Evolutionary conservation across 768 basidiomycete genomes (phyloP).

Genomic region (Gautieria morchelliformis): DNA sequence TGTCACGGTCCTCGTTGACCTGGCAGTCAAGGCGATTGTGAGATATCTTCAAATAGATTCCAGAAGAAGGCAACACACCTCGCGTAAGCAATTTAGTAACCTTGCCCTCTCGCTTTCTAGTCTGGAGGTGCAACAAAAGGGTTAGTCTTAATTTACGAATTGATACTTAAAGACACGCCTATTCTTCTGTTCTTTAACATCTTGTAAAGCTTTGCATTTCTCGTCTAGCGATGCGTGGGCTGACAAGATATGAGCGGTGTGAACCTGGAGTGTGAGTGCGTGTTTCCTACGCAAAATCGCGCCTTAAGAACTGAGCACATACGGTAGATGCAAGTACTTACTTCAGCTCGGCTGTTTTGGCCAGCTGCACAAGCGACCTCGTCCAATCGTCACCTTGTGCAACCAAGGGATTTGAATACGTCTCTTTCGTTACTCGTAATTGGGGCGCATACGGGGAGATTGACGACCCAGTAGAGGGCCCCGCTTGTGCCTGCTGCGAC

Average conservation of each 20-base stretch:
- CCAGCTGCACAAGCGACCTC: conserved; percentile 74
- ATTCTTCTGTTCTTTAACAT: conserved; percentile 76
- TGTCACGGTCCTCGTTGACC: conserved; percentile 79
- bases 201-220: conserved; percentile 70
- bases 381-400: conserved; percentile 77
- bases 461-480: conserved; percentile 1
- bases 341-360: conserved; percentile 85
- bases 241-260: conserved; percentile 80
- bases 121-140: conserved; percentile 25
- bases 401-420: conserved; percentile 38
- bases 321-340: conserved; percentile 33
- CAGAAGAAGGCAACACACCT: conserved; percentile 35
- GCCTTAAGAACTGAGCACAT: not conserved
- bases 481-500: conserved; percentile 7
- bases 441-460: not conserved
- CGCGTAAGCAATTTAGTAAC: conserved; percentile 55
- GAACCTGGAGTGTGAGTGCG: conserved; percentile 71
- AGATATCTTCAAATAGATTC: not conserved
- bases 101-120: conserved; percentile 69
- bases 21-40: conserved; percentile 18
- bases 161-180: conserved; percentile 38
- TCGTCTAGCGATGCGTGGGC: conserved; percentile 73
- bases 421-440: conserved; percentile 8
- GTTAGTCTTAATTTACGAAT: not conserved
- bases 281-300: conserved; percentile 49